A percentile compares a stretch with the other conserved stretches of the same genome.
These are phyloP conservation scores for Logfia minima DNA, from an alignment of 129 eudicot genomes.

Conservation along the genomic window DNA sequence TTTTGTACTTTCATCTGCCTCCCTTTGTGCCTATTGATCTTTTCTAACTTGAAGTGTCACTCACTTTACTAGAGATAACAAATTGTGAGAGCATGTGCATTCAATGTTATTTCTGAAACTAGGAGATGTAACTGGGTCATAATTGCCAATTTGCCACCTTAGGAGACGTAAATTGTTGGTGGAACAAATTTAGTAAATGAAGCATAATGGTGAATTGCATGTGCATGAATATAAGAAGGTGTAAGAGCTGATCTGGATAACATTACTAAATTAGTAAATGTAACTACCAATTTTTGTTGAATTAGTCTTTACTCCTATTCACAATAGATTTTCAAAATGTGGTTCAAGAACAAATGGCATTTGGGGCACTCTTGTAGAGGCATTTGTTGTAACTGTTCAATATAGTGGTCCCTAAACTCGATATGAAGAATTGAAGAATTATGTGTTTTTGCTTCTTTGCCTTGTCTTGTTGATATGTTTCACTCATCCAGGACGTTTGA, in stretches of 20 bases:
- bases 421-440: slow-evolving; percentile 5
- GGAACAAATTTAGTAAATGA: not conserved
- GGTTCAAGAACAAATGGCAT: not conserved
- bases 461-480: slow-evolving; percentile 4
- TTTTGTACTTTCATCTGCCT: no score
- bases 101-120: no score
- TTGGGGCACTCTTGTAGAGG: not conserved
- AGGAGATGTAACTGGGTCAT: not conserved
- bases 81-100: no score
- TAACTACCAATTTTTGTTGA: not conserved
- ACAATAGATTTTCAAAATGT: not conserved
- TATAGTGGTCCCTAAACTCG: not conserved
- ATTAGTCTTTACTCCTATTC: not conserved
- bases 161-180: not conserved
- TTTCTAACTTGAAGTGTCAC: no score
- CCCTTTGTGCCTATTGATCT: no score
- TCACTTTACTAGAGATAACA: no score
- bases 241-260: not conserved
- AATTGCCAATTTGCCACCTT: not conserved
- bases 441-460: not conserved
- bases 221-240: not conserved
- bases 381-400: not conserved
- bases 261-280: not conserved
- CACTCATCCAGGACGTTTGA: slow-evolving; percentile 6
- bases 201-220: not conserved